Base-by-base conservation (phyloP, 352 stramenopile species). In the Pythium graminicola region DNA sequence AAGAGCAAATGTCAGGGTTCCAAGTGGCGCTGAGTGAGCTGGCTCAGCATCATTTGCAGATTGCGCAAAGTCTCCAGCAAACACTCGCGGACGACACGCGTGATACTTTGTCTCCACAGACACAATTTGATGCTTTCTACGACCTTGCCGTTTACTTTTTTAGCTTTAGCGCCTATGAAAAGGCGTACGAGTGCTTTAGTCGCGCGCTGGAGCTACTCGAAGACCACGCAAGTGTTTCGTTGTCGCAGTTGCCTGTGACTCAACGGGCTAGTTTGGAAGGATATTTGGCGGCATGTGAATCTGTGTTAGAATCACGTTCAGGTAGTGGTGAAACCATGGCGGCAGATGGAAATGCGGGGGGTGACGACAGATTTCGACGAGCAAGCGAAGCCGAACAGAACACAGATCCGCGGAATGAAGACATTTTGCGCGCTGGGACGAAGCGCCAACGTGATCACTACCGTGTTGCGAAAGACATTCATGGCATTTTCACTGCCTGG, bases 91-190 rank as follows among this genome's bases (percentile, higher is more conserved):
- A 84, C 16, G 54, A 67, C 24, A 60, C 78, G 31, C 33, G 32
- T 17, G 62, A 75, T 17, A 57, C 62, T 29, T 60, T 89, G 1
- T 32, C 65, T 8, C 31, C 53, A 13, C 69, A 78, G 44, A 65
- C 63, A 2, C 76, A 85, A 43, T 56, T 85, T 38, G 73, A 87
- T 10, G 76, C 78, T 9, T 86, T 75, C 57, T 78, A 72, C 47
- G 80, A 90, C 48, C 61, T 90, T 1, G 77, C 72, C 0, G 45
- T 79, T 24, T 90, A 88, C 33, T 90, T 84, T 48, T 90, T 90
- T 62, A 85, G 65, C 63, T 87, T 90, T 42, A 76, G 70, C 27
- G 71, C 71, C 2, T 88, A 81, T 38, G 77, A 86, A 41, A 86
- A 85, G 39, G 80, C 80, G 6, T 86, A 87, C 48, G 76, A 76